Conservation (phyloP, 2,329 filamentous ascomycete species). For the Penicillium sp. region DNA sequence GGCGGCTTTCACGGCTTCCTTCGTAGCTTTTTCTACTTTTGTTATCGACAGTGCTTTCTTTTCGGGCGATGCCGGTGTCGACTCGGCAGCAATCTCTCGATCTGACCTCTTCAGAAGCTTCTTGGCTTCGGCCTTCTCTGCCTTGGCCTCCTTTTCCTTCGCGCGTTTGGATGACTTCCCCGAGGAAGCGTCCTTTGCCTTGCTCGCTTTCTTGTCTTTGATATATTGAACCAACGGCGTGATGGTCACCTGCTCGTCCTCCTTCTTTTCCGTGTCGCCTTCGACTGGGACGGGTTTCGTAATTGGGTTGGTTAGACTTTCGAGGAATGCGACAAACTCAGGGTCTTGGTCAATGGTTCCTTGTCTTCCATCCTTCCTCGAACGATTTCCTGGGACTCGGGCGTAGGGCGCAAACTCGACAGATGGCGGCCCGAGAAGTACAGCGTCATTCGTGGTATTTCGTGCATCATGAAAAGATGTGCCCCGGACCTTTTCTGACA, state of each 20-base stretch:
- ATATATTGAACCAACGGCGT: conserved; percentile 89
- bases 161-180: conserved; percentile 37
- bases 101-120: conserved; percentile 39
- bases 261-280: conserved; percentile 48
- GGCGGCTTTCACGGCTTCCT: conserved; percentile 59
- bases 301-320: conserved; percentile 73
- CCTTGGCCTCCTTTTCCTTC: conserved; percentile 37
- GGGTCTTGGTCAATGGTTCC: conserved; percentile 95
- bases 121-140: conserved; percentile 39
- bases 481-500: conserved; percentile 67
- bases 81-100: conserved; percentile 25
- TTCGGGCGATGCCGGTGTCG: conserved; percentile 22
- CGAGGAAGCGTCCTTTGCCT: conserved; percentile 58
- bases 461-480: conserved; percentile 76
- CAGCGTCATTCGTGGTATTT: conserved; percentile 66
- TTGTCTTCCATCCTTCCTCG: conserved; percentile 75
- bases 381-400: conserved; percentile 71
- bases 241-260: conserved; percentile 64
- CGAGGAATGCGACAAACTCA: conserved; percentile 91
- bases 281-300: conserved; percentile 53
- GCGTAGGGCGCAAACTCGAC: conserved; percentile 82
- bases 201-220: conserved; percentile 84
- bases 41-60: conserved; percentile 25
- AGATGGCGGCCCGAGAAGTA: conserved; percentile 71
- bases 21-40: conserved; percentile 54